Evolutionary conservation across 208 protist species (phyloP), one percentile per base, ranked within the genome.

Genomic region (Porcisia deanei): DNA sequence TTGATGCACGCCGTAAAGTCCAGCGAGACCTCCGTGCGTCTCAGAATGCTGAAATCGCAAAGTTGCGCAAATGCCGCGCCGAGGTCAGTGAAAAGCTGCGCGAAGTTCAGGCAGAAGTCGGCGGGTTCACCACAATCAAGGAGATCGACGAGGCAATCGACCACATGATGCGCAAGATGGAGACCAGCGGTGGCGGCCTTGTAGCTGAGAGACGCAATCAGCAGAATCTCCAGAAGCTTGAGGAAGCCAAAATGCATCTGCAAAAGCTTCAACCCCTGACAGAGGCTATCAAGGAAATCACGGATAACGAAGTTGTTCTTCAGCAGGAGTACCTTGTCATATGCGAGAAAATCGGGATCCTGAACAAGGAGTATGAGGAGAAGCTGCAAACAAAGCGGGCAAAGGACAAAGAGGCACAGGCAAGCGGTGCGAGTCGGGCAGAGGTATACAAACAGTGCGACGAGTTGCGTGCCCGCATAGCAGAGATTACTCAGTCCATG

Each of bases 281-380:
- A 14, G 92, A 96, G 69, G 84, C 86, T 16, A 89, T 96, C 43
- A 75, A 83, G 67, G 75, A 91, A 69, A 71, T 87, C 25, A 87
- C 88, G 63, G 86, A 96, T 54, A 78, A 83, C 47, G 89, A 96
- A 74, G 83, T 84, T 58, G 49, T 86, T 52, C 81, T 96, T 52
- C 87, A 94, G 77, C 86, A 91, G 71, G 88, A 94, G 82, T 90
- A 86, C 72, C 84, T 85, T 54, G 89, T 89, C 60, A 93, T 95
- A 41, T 89, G 92, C 72, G 89, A 97, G 76, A 82, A 88, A 71
- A 85, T 95, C 53, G 88, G 86, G 5, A 82, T 84, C 14, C 82
- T 95, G 60, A 90, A 87, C 73, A 79, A 83, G 63, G 77, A 90
- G 67, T 91, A 92, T 72, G 82, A 93, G 18, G 84, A 88, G 68